Evolutionary conservation across 495 filamentous ascomycete genomes (phyloP), one percentile per base, ranked within the genome.

Genomic region (Penicillium bialowiezense): DNA sequence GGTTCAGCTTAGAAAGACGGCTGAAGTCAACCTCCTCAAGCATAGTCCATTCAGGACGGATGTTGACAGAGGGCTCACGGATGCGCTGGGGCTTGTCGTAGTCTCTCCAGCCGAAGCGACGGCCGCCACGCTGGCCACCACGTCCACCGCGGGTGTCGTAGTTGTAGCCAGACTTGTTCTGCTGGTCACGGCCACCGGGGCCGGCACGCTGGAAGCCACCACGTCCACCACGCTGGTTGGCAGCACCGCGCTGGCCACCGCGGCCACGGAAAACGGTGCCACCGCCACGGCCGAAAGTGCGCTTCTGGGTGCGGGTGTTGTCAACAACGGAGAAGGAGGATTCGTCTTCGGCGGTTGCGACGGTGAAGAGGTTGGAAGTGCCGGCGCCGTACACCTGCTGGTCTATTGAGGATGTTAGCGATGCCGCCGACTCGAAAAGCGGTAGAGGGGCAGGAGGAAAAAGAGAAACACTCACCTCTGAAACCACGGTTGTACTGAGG

Each of bases 1-100:
- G 81, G 73, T 95, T 97, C 52, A 98, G 78, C 81, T 98, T 98
- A 46, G 82, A 79, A 39, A 98, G 81, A 51, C 93, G 88, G 74
- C 85, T 91, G 74, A 95, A 98, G 65, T 98, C 93, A 66, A 98
- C 96, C 77, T 98, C 95, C 73, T 98, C 95, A 35, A 97, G 75
- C 75, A 98, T 83, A 59, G 83, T 81, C 93, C 93, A 98, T 60
- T 96, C 91, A 14, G 91, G 79, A 68, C 91, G 91, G 67, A 97
- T 88, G 66, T 88, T 90, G 64, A 98, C 87, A 24, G 89, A 95
- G 7, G 92, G 84, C 75, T 98, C 93, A 47, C 93, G 89, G 61
- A 92, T 97, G 55, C 93, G 85, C 71, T 93, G 84, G 29, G 93
- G 93, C 82, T 97, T 98, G 73, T 98, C 93, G 64, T 90, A 96